Evolutionary conservation across 345 rosid genomes (phyloP), one percentile per base, ranked within the genome.

Genomic region (Euphorbia lathyris): DNA sequence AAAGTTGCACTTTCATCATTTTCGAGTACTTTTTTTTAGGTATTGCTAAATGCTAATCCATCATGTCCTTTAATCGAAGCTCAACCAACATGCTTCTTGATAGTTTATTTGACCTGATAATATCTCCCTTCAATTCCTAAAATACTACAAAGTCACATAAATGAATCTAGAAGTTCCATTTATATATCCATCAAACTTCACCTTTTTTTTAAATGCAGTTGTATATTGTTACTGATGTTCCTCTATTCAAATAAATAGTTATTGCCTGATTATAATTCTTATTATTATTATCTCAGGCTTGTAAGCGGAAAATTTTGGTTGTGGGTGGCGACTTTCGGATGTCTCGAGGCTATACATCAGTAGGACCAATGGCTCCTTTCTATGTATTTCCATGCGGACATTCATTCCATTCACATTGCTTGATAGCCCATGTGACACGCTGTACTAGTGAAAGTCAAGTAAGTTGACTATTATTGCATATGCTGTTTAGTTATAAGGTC

Each of bases 341-440:
- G 85, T 82, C 86, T 59, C 88, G 79, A 12, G 90, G 96, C 56
- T 87, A 88, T 80, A 74, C 92, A 66, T 78, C 97, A n/a, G 86
- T 82, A 51, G 97, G 99, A 78, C 86, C 92, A 52, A 81, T 95
- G 85, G 92, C 97, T 67, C 96, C 96, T 57, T 92, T 95, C 77
- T 95, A 92, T 74, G 88, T 95, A 63, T 95, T 95, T 81, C 99
- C 99, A 27, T 95, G 97, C 76, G 92, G 97, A 14, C 97, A 95
- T 68, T 83, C 97, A 50, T 95, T 95, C 80, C 97, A 95, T 76
- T 81, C 97, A 12, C 88, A 88, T 60, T 92, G 97, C 82, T 72
- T 92, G 74, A 88, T 95, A 77, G 90, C 99, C 27, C 95, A 89
- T 27, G 88, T 89, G 59, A 89, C 90, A 7, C 85, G 84, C 30